phyloP scores from a whole-genome alignment of 139 green algal genomes.

The Chlorella sp. region DNA sequence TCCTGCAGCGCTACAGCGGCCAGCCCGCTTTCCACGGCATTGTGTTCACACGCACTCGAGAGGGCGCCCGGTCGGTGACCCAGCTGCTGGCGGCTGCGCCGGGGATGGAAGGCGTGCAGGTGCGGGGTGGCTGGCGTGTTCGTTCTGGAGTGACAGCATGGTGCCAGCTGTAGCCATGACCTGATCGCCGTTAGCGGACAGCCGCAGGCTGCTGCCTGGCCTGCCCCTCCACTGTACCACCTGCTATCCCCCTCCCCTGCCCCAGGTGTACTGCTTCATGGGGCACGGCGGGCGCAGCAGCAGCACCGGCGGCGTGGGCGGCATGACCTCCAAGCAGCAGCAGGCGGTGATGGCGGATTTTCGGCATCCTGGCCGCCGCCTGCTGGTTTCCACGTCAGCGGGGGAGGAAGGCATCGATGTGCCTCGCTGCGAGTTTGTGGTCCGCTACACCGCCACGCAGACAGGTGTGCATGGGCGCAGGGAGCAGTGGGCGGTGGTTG shows the following conservation, averaged over 20 bases:
- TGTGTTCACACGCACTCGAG: conserved; percentile 39
- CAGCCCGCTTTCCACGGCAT: conserved; percentile 39
- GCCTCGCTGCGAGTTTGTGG: conserved; percentile 44
- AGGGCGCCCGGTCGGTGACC: conserved; percentile 32
- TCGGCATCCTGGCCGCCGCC: conserved; percentile 2
- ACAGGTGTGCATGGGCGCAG: neutral
- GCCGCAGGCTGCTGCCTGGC: neutral
- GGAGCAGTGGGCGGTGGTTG: neutral
- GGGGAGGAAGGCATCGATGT: conserved; percentile 58
- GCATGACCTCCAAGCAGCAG: conserved; percentile 34
- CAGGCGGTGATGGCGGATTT: conserved; percentile 31
- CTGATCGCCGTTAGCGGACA: neutral
- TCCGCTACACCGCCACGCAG: conserved; percentile 39
- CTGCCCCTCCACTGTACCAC: neutral
- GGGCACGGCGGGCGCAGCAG: conserved; percentile 19
- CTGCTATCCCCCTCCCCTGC: neutral
- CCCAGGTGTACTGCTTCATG: conserved; percentile 29
- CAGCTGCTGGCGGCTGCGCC: conserved; percentile 5
- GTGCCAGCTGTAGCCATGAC: neutral
- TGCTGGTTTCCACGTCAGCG: conserved; percentile 45
- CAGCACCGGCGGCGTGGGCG: neutral
- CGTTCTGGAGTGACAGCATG: neutral
- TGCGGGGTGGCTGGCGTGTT: neutral
- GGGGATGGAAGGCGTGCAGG: conserved; percentile 24
- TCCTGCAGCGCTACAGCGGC: neutral